Evolutionary conservation across 805 yeast species (phyloP), one percentile per base, ranked within the genome.

Genomic region (Kockiozyma suomiensis): DNA sequence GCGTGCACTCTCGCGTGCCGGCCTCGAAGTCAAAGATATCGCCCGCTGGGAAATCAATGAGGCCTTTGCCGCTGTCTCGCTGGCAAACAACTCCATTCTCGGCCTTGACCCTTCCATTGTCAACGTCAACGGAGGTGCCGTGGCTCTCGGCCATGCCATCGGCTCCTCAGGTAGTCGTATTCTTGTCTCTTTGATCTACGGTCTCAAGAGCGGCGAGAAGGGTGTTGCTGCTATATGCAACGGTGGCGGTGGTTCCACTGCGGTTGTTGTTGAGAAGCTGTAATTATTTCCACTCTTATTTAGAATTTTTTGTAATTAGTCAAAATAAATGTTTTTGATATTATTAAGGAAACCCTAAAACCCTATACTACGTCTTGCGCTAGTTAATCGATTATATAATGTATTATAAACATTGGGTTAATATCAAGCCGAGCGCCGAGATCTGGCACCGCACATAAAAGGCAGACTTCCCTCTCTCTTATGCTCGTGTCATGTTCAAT

Each of bases 231-330:
- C 90, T 76, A 87, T 92, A 70, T 92, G 97, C 81, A 93, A 92
- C 74, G 97, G 98, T 80, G 98, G 98, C 71, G 98, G 98, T 74
- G 97, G 96, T 74, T 97, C 97, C 50, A 88, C 96, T 47, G 84
- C 97, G n/a, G 79, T 92, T 69, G 86, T 92, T 12, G 50, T 47
- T 12, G 50, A 47, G 50, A 30, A 21, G 38, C 12, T 47, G 38
- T 47, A 26, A 25, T 30, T 6, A 7, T 30, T 6, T 10, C 19
- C 19, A n/a, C n/a, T n/a, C 7, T 32, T 7, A 32, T 13, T 8
- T 32, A 32, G 19, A n/a, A 37, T 37, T 12, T 6, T 37, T 10
- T 12, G 19, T 37, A n/a, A 37, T 37, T 37, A 37, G 10, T 30
- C 10, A 30, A 30, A 7, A 6, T 7, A 30, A 10, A 30, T 30